Percentiles rank a stretch among this genome's conserved stretches.
Conservation (phyloP, 2,329 filamentous ascomycete species). For the Parastagonospora avenae region DNA sequence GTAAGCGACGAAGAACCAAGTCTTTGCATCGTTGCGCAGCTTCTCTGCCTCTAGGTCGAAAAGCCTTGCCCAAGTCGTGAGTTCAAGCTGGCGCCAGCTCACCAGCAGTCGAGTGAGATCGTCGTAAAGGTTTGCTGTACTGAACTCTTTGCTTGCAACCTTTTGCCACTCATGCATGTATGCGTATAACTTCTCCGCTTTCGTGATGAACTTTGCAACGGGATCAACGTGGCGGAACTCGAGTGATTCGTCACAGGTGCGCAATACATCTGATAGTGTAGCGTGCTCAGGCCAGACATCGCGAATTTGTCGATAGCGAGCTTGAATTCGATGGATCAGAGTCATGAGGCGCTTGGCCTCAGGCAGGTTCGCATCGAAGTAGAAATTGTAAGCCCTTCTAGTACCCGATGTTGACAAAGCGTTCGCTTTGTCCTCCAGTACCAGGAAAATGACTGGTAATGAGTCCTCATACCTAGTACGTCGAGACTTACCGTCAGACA, state of each 20-base stretch:
- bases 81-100: conserved; percentile 86
- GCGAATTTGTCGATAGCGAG: conserved; percentile 73
- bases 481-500: conserved; percentile 30
- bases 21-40: conserved; percentile 76
- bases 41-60: conserved; percentile 83
- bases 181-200: conserved; percentile 83
- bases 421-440: conserved; percentile 66
- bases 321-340: conserved; percentile 71
- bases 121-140: conserved; percentile 72
- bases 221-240: conserved; percentile 80
- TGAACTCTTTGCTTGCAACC: conserved; percentile 82
- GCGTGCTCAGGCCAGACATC: conserved; percentile 72
- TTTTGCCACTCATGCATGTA: conserved; percentile 94
- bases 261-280: conserved; percentile 78
- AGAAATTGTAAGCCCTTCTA: conserved; percentile 76
- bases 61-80: conserved; percentile 88
- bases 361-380: conserved; percentile 75
- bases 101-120: conserved; percentile 80
- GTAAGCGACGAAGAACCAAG: conserved; percentile 97
- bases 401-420: conserved; percentile 40
- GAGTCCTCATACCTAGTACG: conserved; percentile 53
- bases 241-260: conserved; percentile 75
- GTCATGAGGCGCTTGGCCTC: conserved; percentile 76
- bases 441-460: conserved; percentile 69
- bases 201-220: conserved; percentile 82